Evolutionary conservation across 2,329 filamentous ascomycete species (phyloP), one percentile per base, ranked within the genome.

Genomic region (Sporothrix protearum): DNA sequence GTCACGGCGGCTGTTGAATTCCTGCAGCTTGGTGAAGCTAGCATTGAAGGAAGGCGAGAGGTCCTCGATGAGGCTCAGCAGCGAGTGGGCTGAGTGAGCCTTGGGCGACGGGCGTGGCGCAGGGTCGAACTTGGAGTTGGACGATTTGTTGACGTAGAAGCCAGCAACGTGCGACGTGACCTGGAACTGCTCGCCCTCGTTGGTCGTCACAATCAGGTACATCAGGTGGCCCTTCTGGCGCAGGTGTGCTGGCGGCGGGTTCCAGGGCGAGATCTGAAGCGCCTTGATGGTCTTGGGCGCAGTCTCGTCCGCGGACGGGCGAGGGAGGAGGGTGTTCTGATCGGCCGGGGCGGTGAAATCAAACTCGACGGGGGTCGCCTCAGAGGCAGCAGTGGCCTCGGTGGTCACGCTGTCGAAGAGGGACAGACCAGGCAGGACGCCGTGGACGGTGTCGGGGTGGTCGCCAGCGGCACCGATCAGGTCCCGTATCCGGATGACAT

Each of bases 81-180:
- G 86, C 12, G 96, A 99, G 82, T 98, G 96, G 2, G 94, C 89
- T 22, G 89, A 87, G 76, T 88, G 86, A 49, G 88, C 89, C 83
- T 97, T 97, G 33, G 94, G 92, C 19, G 91, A 86, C 47, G 89
- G 85, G 74, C 92, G 89, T 7, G 94, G 94, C 76, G 89, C 90
- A 10, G 96, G 96, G 80, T 98, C 96, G 77, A 99, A 99, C 82
- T 96, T 97, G 82, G 88, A 88, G 82, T 96, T 97, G 70, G 93
- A 96, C 39, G 92, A 97, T 81, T 94, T 97, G 86, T 97, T 99
- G 78, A 98, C 92, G 80, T 91, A 99, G 85, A 99, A 99, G 25
- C 96, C 96, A 16, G 94, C 94, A 68, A 97, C 92, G 77, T 97
- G 93, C 16, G 93, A 89, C 10, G 96, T 99, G 78, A 99, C 91